Evolutionary conservation across 768 basidiomycete species (phyloP).

Genomic region (Mycena amicta): DNA sequence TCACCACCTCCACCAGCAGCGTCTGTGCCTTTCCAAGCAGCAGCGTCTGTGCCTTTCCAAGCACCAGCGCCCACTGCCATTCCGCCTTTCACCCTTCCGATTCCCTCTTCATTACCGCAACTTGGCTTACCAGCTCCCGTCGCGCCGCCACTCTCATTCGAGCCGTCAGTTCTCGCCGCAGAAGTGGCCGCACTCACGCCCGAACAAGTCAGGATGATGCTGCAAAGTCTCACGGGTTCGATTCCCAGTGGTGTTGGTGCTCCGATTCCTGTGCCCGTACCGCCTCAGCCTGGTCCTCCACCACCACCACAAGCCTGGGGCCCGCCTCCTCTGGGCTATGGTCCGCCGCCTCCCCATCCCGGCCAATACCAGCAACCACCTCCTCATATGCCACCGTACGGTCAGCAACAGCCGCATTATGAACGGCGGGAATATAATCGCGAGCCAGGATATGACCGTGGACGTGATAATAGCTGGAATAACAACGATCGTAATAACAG

Average conservation of each 20-base stretch:
- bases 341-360: conserved; percentile 20
- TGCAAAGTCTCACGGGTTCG: conserved; percentile 56
- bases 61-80: conserved; percentile 13
- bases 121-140: conserved; percentile 11
- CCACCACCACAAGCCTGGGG: conserved; percentile 15
- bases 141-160: conserved; percentile 39
- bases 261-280: conserved; percentile 30
- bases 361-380: conserved; percentile 5
- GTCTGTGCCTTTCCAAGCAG: conserved; percentile 12
- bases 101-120: conserved; percentile 21
- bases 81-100: conserved; percentile 19
- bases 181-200: conserved; percentile 76
- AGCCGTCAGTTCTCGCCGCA: conserved; percentile 60
- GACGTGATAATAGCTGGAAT: conserved; percentile 28
- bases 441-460: conserved; percentile 33
- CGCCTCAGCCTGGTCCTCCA: conserved; percentile 16
- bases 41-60: conserved; percentile 14
- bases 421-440: conserved; percentile 24
- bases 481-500: conserved; percentile 32
- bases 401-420: conserved; percentile 32
- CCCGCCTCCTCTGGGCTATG: conserved; percentile 25
- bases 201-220: conserved; percentile 72
- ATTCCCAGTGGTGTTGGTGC: conserved; percentile 35
- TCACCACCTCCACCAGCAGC: conserved; percentile 27
- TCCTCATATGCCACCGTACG: conserved; percentile 29